Evolutionary conservation across 331 rosid genomes (phyloP), one percentile per base, ranked within the genome.

Genomic region (Prunus yedoensis): DNA sequence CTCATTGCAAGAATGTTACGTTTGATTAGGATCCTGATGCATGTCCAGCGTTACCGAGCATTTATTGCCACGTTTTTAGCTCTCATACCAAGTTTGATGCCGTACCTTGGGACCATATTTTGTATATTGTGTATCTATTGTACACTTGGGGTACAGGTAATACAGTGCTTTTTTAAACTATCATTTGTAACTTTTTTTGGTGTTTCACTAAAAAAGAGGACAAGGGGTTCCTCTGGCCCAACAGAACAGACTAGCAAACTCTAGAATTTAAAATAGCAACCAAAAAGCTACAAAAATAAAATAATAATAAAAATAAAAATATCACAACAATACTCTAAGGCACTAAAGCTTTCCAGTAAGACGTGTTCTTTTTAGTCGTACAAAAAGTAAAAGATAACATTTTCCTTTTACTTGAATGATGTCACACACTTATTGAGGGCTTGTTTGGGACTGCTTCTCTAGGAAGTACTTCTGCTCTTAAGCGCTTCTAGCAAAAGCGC

Each of bases 71-170:
- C 99, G 54, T 94, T 94, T 80, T 80, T 94, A 75, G 83, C 96
- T 46, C 99, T 94, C 77, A 88, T 94, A 77, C 99, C 99, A 25
- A 94, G 99, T 82, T 83, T 94, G 87, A 94, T 92, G 99, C 99
- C 99, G n/a, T 94, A 92, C 83, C 87, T 94, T 10, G 99, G 99
- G 77, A 92, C 91, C 80, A 88, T 94, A 82, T 92, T 94, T 86
- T 92, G 94, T 79, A 71, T 89, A 76, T 78, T 92, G 4, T 90
- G 97, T 77, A 77, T 94, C 70, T 94, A 94, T 84, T 92, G 97
- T 79, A 81, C 94, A 61, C 84, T 94, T 82, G 99, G 97, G 76
- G 87, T 90, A 43, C 99, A 94, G 99, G 99, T 94, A 83, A 76
- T 71, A 74, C 23, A 73, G 68, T 67, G 73, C 60, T 68, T 50